Base-by-base conservation (phyloP, 192 early-diverging fungal species). In the Geranomyces variabilis region DNA sequence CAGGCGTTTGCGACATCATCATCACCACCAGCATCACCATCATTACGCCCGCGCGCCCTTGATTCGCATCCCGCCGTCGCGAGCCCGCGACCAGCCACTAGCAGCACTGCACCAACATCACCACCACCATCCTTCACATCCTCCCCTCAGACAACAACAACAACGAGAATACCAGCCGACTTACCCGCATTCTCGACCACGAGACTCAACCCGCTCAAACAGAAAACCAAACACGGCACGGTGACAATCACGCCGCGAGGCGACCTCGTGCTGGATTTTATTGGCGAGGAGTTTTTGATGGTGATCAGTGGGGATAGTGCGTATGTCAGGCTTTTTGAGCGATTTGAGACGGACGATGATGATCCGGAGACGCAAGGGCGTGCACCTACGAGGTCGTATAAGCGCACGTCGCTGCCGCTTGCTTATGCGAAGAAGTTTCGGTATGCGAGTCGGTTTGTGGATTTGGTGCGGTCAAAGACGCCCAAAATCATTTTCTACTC, bases 401-500 rank as follows among this genome's bases (percentile, higher is more conserved):
- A 17, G 4, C 73, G 73, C 12, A 62, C 21, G 2, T 24, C 61
- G 26, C 65, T 81, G 63, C 88, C 68, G 49, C 48, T 15, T 28
- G 29, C 13, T 61, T 84, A 26, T 69, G 69, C 44, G 53, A 83
- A 79, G 58, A 76, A 48, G 69, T 83, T 62, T 74, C 79, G 78
- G 43, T 76, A 89, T 67, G 67, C 86, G 29, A 34, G 73, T 55
- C 29, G 80, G 29, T 87, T 90, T 69, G 82, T 91, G 0, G 63
- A 77, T 14, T 78, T 87, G 28, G 77, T 93, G 0, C 74, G 81
- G 5, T 75, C 80, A 1, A 88, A 89, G 74, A 89, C 88, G 15
- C 83, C 86, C n/a, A 85, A 85, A 53, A 84, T 93, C 33, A 64
- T 79, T 5, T 84, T 93, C 26, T 82, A 77, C 60, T 90, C 90